Conservation (phyloP, 129 eudicot genomes). For the Smallanthus sonchifolius region DNA sequence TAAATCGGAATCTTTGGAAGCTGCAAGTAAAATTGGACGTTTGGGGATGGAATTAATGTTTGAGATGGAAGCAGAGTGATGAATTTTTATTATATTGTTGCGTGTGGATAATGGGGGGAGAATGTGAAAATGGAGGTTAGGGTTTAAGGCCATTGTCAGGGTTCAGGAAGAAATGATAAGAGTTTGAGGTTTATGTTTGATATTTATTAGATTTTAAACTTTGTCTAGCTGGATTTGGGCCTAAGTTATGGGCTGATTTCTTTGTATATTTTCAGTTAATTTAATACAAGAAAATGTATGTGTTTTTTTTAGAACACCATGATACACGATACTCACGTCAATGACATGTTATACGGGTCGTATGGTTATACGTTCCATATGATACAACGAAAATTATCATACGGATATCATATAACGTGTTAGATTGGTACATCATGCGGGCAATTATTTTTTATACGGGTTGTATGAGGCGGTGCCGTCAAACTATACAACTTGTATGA, state of each 20-base stretch:
- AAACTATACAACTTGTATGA: too few species aligned
- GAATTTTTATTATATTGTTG: conserved; percentile 6
- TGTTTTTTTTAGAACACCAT: too few species aligned
- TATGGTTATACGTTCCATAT: too few species aligned
- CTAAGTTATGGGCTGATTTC: background rate
- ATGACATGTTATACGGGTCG: too few species aligned
- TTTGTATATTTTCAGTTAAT: too few species aligned
- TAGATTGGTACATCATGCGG: too few species aligned
- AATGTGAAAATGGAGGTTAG: conserved; percentile 22
- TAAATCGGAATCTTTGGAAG: conserved; percentile 28
- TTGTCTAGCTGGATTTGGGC: background rate
- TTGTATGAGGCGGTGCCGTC: too few species aligned
- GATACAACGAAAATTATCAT: too few species aligned
- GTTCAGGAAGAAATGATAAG: background rate
- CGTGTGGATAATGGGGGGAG: conserved; percentile 17
- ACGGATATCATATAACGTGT: too few species aligned
- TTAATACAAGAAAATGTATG: too few species aligned
- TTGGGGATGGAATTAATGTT: conserved; percentile 8
- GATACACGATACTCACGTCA: too few species aligned
- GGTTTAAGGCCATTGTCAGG: conserved; percentile 38
- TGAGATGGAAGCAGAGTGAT: conserved; percentile 13
- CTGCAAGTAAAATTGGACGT: conserved; percentile 31
- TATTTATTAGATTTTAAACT: background rate
- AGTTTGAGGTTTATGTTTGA: background rate
- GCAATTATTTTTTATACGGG: too few species aligned